phyloP scores from a whole-genome alignment of 73 alveolate species.

The Blepharisma japonicum region DNA sequence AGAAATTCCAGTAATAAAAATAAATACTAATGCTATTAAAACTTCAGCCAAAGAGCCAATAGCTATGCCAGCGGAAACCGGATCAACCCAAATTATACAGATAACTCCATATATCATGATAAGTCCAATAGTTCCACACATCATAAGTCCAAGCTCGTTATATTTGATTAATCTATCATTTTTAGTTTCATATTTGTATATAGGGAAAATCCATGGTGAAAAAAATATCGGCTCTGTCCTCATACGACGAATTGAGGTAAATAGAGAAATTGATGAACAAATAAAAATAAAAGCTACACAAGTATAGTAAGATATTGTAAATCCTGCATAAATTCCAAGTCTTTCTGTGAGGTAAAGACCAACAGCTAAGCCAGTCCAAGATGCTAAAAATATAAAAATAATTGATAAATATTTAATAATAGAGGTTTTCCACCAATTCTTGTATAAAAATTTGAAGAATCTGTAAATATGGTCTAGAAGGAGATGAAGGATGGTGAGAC shows the following conservation, averaged over 20 bases:
- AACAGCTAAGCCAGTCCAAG: slow-evolving; percentile 42
- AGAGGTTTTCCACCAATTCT: slow-evolving; percentile 29
- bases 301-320: slow-evolving; percentile 44
- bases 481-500: slow-evolving; percentile 28
- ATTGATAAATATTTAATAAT: slow-evolving; percentile 35
- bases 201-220: slow-evolving; percentile 76
- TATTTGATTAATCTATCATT: slow-evolving; percentile 46
- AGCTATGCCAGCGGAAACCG: slow-evolving; percentile 58
- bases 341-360: slow-evolving; percentile 24
- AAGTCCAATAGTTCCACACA: slow-evolving; percentile 32
- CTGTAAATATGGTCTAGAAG: slow-evolving; percentile 35
- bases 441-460: slow-evolving; percentile 29
- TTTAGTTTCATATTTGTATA: slow-evolving; percentile 57
- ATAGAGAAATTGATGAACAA: slow-evolving; percentile 34
- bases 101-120: slow-evolving; percentile 50
- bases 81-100: slow-evolving; percentile 58
- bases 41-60: slow-evolving; percentile 51
- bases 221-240: slow-evolving; percentile 57
- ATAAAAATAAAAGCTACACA: slow-evolving; percentile 33
- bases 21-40: slow-evolving; percentile 33
- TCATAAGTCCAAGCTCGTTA: slow-evolving; percentile 37
- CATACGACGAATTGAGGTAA: slow-evolving; percentile 33
- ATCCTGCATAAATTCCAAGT: slow-evolving; percentile 43
- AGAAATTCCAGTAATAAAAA: slow-evolving; percentile 48
- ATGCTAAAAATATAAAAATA: neutral